These are phyloP conservation scores for Megacollybia platyphylla DNA, from an alignment of 1,284 basidiomycete genomes.

Conservation along the genomic window DNA sequence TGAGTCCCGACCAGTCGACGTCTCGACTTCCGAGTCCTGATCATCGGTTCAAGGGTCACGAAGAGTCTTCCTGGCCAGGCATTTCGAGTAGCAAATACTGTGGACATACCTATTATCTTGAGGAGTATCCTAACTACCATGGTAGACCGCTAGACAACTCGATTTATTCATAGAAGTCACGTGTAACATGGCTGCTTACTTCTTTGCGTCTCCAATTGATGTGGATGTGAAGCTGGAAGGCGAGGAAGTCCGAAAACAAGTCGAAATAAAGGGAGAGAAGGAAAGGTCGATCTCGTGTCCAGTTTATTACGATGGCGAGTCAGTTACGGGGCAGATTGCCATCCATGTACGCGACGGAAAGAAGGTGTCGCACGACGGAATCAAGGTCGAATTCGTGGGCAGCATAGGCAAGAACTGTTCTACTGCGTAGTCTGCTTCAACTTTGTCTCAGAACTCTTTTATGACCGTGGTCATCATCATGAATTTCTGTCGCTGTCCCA, in stretches of 20 bases:
- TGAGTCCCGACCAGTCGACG: neutral
- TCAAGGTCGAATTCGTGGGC: slow-evolving; percentile 96
- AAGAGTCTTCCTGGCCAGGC: slow-evolving; percentile 35
- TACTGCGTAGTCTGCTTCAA: neutral
- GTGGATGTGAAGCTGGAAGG: slow-evolving; percentile 82
- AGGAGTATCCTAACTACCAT: slow-evolving; percentile 36
- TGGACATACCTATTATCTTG: slow-evolving; percentile 35
- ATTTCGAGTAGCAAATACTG: slow-evolving; percentile 33
- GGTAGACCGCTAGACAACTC: slow-evolving; percentile 21
- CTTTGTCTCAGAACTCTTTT: slow-evolving; percentile 70
- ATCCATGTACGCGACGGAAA: slow-evolving; percentile 92
- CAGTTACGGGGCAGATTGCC: slow-evolving; percentile 77
- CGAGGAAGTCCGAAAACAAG: slow-evolving; percentile 77
- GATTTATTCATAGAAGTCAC: slow-evolving; percentile 6
- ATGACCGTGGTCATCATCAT: slow-evolving; percentile 94
- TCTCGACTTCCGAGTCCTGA: neutral
- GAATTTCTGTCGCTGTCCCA: slow-evolving; percentile 95
- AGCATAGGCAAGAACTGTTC: slow-evolving; percentile 65
- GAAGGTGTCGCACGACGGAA: slow-evolving; percentile 90
- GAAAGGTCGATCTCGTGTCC: slow-evolving; percentile 77
- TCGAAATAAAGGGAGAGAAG: slow-evolving; percentile 67
- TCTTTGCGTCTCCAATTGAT: slow-evolving; percentile 87
- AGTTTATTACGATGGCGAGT: slow-evolving; percentile 93
- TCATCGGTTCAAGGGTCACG: slow-evolving; percentile 30
- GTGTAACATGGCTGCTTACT: slow-evolving; percentile 69